Percentiles rank a stretch among this genome's conserved stretches.
phyloP scores from a whole-genome alignment of 164 flowering plant species.

The Piper betle region DNA sequence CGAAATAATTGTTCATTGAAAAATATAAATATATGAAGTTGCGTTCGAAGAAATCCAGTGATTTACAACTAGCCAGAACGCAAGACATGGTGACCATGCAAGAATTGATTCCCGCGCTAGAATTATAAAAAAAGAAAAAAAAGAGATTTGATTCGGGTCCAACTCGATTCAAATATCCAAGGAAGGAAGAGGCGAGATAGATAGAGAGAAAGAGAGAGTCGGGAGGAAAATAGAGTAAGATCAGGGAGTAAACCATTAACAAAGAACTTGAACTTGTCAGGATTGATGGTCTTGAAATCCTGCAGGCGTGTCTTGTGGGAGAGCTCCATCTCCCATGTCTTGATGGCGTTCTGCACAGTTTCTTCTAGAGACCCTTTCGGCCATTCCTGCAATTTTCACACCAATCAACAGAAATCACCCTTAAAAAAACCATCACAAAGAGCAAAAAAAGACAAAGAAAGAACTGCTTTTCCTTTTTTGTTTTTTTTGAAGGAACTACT shows the following conservation, averaged over 20 bases:
- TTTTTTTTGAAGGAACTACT: no score
- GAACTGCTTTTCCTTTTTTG: not conserved
- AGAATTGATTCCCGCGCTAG: no score
- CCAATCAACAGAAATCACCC: not conserved
- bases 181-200: not conserved
- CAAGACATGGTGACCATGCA: no score
- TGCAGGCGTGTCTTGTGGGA: slow-evolving; percentile 62
- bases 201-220: not conserved
- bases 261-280: slow-evolving; percentile 65
- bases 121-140: not conserved
- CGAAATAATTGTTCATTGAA: not conserved
- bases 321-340: slow-evolving; percentile 94
- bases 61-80: no score
- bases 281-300: slow-evolving; percentile 67
- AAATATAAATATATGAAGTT: no score
- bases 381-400: slow-evolving; percentile 15
- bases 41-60: no score
- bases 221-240: not conserved
- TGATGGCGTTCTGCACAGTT: slow-evolving; percentile 65
- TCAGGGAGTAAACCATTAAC: slow-evolving; percentile 44
- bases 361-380: slow-evolving; percentile 65
- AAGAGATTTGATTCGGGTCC: no score
- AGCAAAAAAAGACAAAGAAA: not conserved
- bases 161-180: not conserved
- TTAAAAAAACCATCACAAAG: not conserved